Evolutionary conservation across 768 basidiomycete genomes (phyloP), one percentile per base, ranked within the genome.

Genomic region (Serendipita sp.): DNA sequence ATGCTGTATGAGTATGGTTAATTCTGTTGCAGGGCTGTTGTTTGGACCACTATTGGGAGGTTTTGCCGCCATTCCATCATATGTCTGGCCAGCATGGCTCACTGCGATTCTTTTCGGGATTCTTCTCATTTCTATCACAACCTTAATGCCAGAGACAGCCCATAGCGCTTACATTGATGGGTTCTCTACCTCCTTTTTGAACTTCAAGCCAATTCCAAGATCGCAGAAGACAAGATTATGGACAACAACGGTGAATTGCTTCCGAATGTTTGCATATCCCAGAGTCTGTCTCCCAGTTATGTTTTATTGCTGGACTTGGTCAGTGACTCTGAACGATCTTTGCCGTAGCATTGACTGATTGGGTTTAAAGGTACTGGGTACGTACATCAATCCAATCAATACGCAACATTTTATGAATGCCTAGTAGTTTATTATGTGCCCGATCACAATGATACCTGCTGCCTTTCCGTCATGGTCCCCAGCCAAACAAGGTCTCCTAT

Each of bases 291-390:
- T 68, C 18, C 46, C 66, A 30, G 64, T 68, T 34, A 56, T 68
- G n/a, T 68, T 68, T 32, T 68, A 66, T 62, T 67, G 67, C 37
- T 68, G 67, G 67, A 54, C 67, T n/a, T 68, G 67, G 67, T 60
- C 8, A 32, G 56, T 34, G 10, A 4, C 56, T 51, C 16, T 35
- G 18, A 4, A n/a, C 32, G 8, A 60, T 8, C n/a, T 30, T 60
- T 34, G 28, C 30, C 35, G 4, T 5, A 7, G 13, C 41, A 16
- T 5, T 60, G 5, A 32, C 56, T 60, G 16, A 60, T 18, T 4
- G 24, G 28, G 10, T 28, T 37, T 28, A 10, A 3, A 60, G 56
- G 56, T 68, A 68, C 28, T 68, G 65, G 67, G 67, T 68, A 37
- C 3, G 67, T 48, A 8, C n/a, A 5, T n/a, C 48, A 32, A 5